Evolutionary conservation across 2,329 filamentous ascomycete genomes (phyloP).

Genomic region (Cladophialophora chaetospira): DNA sequence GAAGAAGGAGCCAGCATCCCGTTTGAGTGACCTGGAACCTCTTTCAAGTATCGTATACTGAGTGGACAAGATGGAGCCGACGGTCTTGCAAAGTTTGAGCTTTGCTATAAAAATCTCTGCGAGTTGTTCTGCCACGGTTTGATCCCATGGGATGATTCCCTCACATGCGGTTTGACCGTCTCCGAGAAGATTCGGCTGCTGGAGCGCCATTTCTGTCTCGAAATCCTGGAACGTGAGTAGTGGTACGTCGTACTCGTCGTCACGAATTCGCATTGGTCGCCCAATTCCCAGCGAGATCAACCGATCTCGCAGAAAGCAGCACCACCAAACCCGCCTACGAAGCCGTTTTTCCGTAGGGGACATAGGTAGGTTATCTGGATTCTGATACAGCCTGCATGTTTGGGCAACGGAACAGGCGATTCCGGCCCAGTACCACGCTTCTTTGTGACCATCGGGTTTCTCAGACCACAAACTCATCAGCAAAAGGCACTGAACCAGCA

Average conservation of each 20-base stretch:
- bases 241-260: slow-evolving; percentile 53
- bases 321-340: slow-evolving; percentile 98
- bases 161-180: background rate
- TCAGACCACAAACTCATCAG: slow-evolving; percentile 98
- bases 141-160: background rate
- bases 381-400: slow-evolving; percentile 89
- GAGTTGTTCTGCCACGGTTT: background rate
- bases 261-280: slow-evolving; percentile 85
- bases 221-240: slow-evolving; percentile 11
- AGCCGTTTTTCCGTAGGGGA: slow-evolving; percentile 71
- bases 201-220: background rate
- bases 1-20: background rate
- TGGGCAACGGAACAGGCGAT: slow-evolving; percentile 88
- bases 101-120: slow-evolving; percentile 13
- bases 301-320: slow-evolving; percentile 89
- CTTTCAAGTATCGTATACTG: slow-evolving; percentile 13
- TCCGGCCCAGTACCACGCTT: slow-evolving; percentile 99
- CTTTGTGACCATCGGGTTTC: slow-evolving; percentile 92
- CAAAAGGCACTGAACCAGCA: slow-evolving; percentile 81
- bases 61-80: slow-evolving; percentile 15
- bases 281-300: slow-evolving; percentile 78
- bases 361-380: slow-evolving; percentile 74
- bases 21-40: background rate
- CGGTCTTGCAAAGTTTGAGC: slow-evolving; percentile 17
- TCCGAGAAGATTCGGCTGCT: background rate